These are phyloP conservation scores for Amphichorda felina DNA, from an alignment of 2,329 filamentous ascomycete species.

Conservation along the genomic window DNA sequence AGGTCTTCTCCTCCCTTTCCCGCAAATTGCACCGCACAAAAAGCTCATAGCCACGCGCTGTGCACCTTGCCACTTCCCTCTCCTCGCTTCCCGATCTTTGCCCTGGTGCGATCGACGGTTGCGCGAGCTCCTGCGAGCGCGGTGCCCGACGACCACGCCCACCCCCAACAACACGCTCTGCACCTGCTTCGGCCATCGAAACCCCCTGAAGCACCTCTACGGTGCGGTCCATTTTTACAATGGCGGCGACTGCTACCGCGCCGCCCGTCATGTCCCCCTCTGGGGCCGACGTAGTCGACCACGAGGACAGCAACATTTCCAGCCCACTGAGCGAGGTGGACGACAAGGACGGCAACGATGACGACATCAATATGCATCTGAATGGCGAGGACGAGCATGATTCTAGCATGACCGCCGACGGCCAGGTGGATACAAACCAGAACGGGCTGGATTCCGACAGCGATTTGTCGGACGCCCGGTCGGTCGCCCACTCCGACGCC, in stretches of 20 bases:
- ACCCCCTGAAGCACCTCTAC: neutral
- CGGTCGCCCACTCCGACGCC: constrained; percentile 25
- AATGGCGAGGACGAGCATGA: constrained; percentile 13
- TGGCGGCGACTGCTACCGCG: constrained; percentile 42
- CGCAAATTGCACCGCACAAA: too few relatives aligned
- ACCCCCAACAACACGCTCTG: neutral
- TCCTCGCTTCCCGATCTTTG: neutral
- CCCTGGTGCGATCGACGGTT: neutral
- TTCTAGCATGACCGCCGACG: constrained; percentile 12
- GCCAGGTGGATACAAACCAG: constrained; percentile 6
- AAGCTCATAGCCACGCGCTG: too few relatives aligned
- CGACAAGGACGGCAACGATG: constrained; percentile 62
- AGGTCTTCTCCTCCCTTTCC: neutral
- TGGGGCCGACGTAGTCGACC: constrained; percentile 25
- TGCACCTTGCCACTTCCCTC: too few relatives aligned
- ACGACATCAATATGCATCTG: constrained; percentile 46
- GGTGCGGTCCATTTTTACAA: constrained; percentile 11
- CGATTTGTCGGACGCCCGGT: constrained; percentile 42
- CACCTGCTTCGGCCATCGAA: neutral
- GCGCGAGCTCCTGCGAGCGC: neutral
- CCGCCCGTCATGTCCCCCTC: constrained; percentile 34
- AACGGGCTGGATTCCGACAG: constrained; percentile 34
- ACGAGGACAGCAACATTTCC: constrained; percentile 61
- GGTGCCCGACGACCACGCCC: neutral
- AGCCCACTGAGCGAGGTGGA: constrained; percentile 91